phyloP scores from a whole-genome alignment of 805 yeast species.

The Yarrowia sp. region DNA sequence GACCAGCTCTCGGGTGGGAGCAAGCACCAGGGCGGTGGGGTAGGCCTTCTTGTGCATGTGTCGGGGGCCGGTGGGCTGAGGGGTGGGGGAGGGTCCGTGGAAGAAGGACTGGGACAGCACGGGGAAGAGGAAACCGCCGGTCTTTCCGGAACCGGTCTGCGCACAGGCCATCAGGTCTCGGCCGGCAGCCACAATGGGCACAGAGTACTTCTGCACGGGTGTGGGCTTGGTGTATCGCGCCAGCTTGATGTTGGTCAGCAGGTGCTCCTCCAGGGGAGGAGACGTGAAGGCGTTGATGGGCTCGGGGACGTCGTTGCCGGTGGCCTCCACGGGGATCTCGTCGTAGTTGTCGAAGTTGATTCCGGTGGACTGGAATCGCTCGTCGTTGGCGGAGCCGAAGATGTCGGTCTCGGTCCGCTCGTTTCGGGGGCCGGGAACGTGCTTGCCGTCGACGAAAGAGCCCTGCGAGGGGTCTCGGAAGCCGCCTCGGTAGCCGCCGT shows the following conservation, averaged over 20 bases:
- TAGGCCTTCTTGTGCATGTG: conserved; percentile 63
- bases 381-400: conserved; percentile 76
- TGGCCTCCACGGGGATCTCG: conserved; percentile 97
- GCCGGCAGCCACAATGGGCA: conserved; percentile 84
- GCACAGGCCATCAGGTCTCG: conserved; percentile 97
- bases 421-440: conserved; percentile 74
- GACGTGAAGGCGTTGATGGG: conserved; percentile 82
- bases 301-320: conserved; percentile 93
- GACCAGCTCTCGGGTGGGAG: conserved; percentile 99
- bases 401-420: conserved; percentile 70
- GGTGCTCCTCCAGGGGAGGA: conserved; percentile 85
- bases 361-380: conserved; percentile 83
- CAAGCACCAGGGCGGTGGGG: conserved; percentile 94
- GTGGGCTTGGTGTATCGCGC: conserved; percentile 96
- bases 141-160: conserved; percentile 98
- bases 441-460: conserved; percentile 81
- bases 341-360: conserved; percentile 98
- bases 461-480: conserved; percentile 60
- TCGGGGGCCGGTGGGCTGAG: conserved; percentile 38
- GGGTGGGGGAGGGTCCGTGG: conserved; percentile 75
- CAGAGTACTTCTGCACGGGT: conserved; percentile 91
- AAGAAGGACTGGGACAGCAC: conserved; percentile 87
- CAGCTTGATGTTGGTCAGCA: conserved; percentile 79
- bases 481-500: conserved; percentile 37
- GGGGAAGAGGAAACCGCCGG: conserved; percentile 99